These are phyloP conservation scores for Coccomyxa subellipsoidea DNA, from an alignment of 163 green algal genomes.

Conservation along the genomic window DNA sequence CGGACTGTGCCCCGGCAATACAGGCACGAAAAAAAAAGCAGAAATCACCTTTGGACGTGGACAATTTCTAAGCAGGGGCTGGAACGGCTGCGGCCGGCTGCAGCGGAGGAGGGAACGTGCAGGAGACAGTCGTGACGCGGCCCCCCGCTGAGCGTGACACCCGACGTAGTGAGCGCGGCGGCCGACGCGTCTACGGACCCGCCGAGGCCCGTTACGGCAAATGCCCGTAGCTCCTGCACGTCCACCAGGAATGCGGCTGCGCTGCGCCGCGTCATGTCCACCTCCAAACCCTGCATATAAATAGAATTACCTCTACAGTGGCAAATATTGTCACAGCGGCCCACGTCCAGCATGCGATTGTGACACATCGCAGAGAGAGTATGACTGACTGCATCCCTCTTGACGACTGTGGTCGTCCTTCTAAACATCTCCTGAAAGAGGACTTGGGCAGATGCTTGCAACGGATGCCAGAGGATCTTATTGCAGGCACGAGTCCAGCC, in stretches of 20 bases:
- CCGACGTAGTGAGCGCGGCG: background rate
- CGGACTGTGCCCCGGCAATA: too few relatives aligned
- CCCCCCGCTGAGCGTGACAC: background rate
- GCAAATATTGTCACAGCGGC: too few relatives aligned
- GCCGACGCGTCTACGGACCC: background rate
- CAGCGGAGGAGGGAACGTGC: background rate
- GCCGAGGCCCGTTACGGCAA: background rate
- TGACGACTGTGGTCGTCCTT: too few relatives aligned
- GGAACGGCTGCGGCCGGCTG: background rate
- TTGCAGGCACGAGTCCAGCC: too few relatives aligned
- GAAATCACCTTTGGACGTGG: background rate
- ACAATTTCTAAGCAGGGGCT: background rate
- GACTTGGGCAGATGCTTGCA: too few relatives aligned
- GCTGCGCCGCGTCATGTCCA: background rate
- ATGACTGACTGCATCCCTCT: too few relatives aligned
- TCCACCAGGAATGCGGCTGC: background rate
- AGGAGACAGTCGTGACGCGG: background rate
- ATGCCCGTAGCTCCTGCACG: background rate
- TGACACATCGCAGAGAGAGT: too few relatives aligned
- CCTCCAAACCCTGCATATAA: background rate
- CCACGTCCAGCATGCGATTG: too few relatives aligned
- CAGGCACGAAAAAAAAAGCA: too few relatives aligned
- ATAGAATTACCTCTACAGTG: too few relatives aligned
- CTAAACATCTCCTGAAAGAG: too few relatives aligned
- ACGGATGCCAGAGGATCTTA: too few relatives aligned